Evolutionary conservation across 2,329 filamentous ascomycete genomes (phyloP).

Genomic region (Coniochaeta prunicola): DNA sequence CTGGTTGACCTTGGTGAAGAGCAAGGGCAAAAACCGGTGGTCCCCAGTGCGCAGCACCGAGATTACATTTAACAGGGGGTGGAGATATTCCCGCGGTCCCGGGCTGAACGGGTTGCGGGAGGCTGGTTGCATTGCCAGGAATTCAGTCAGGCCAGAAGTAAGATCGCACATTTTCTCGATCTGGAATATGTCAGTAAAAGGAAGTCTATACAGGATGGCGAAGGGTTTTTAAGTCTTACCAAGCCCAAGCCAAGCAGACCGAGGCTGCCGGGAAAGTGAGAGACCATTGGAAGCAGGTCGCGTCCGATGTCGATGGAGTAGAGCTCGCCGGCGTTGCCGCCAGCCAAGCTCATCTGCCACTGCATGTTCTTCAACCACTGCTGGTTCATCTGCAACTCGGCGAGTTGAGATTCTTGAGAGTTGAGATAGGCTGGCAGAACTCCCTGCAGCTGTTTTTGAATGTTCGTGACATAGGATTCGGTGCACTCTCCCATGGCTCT

Average conservation of each 20-base stretch:
- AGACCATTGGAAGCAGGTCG: conserved; percentile 60
- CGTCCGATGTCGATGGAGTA: conserved; percentile 56
- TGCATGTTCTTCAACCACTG: conserved; percentile 58
- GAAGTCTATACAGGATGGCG: not conserved
- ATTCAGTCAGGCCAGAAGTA: conserved; percentile 64
- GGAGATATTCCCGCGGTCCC: conserved; percentile 67
- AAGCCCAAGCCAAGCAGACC: conserved; percentile 69
- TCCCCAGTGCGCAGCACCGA: conserved; percentile 68
- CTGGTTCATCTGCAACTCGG: conserved; percentile 51
- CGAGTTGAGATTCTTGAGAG: conserved; percentile 42
- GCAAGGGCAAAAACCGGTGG: conserved; percentile 67
- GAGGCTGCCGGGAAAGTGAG: conserved; percentile 65
- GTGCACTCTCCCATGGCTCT: conserved; percentile 53
- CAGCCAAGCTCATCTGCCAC: conserved; percentile 55
- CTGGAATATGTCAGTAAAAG: conserved; percentile 23
- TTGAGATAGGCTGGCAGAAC: conserved; percentile 44
- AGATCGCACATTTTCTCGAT: conserved; percentile 78
- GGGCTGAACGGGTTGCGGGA: conserved; percentile 55
- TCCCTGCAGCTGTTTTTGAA: conserved; percentile 58
- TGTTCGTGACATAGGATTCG: conserved; percentile 43
- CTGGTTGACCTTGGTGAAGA: conserved; percentile 70
- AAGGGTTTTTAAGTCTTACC: conserved; percentile 34
- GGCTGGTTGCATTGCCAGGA: conserved; percentile 58
- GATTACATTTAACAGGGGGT: conserved; percentile 60
- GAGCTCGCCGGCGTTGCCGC: conserved; percentile 43